These are phyloP conservation scores for Pyrenula massariospora DNA, from an alignment of 495 filamentous ascomycete genomes.

Conservation along the genomic window DNA sequence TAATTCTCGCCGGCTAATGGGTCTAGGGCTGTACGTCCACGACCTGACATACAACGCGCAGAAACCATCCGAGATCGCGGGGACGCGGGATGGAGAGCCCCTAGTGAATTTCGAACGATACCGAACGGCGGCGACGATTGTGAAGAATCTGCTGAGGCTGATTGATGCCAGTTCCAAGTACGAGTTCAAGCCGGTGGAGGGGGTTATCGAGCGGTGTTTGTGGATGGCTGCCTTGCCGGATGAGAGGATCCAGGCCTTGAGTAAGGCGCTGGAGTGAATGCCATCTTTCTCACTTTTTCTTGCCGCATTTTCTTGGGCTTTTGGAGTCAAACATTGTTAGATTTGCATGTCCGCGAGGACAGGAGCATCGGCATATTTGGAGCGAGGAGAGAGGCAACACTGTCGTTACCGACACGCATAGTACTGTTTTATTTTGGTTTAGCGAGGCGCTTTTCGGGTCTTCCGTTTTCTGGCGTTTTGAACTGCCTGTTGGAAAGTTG, in stretches of 20 bases:
- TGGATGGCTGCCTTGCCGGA: constrained; percentile 89
- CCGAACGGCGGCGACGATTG: constrained; percentile 77
- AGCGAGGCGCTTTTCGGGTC: neutral
- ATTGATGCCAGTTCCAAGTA: constrained; percentile 91
- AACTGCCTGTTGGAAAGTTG: neutral
- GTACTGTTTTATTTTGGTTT: neutral
- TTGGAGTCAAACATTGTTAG: neutral
- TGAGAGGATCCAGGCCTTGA: constrained; percentile 59
- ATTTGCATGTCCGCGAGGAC: neutral
- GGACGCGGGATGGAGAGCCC: constrained; percentile 48
- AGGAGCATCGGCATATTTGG: neutral
- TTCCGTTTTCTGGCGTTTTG: neutral
- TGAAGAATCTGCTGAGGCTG: constrained; percentile 81
- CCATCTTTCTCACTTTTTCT: too few relatives aligned
- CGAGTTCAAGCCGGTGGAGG: constrained; percentile 70
- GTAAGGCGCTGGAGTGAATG: constrained; percentile 38
- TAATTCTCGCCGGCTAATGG: too few relatives aligned
- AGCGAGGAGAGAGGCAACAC: neutral
- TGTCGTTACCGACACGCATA: neutral
- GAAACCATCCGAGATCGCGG: constrained; percentile 58
- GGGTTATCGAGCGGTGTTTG: constrained; percentile 79
- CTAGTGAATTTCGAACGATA: constrained; percentile 94
- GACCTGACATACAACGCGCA: constrained; percentile 95
- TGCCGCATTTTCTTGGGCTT: neutral
- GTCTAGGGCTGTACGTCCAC: constrained; percentile 79